A percentile compares a stretch with the other conserved stretches of the same genome.
phyloP scores from a whole-genome alignment of 73 alveolate species.

The Tetrahymena borealis region DNA sequence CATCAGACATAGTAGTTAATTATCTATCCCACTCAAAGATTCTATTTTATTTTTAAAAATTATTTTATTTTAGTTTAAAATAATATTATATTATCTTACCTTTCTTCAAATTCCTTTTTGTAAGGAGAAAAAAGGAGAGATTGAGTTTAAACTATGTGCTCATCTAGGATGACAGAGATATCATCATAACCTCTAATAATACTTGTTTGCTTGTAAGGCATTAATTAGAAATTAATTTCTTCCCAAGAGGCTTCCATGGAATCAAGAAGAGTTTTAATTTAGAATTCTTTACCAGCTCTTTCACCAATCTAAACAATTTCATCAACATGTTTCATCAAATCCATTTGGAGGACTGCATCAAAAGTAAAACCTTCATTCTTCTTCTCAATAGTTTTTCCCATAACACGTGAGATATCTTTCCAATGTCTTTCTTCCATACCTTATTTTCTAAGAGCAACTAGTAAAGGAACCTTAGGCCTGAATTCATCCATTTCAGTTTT shows the following conservation, averaged over 20 bases:
- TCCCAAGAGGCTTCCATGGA: conserved; percentile 85
- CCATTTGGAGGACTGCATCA: conserved; percentile 75
- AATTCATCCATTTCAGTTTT: conserved; percentile 87
- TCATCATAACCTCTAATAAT: conserved; percentile 85
- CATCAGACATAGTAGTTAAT: conserved; percentile 92
- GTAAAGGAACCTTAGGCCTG: conserved; percentile 91
- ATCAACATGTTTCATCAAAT: conserved; percentile 70
- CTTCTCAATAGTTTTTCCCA: conserved; percentile 69
- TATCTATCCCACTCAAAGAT: conserved; percentile 97
- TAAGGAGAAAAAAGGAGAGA: conserved; percentile 98
- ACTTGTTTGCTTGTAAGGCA: conserved; percentile 65
- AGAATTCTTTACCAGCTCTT: conserved; percentile 77
- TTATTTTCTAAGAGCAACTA: conserved; percentile 82
- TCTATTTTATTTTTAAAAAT: conserved; percentile 30
- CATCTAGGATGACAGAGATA: conserved; percentile 86
- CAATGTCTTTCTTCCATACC: conserved; percentile 97
- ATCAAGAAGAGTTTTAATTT: conserved; percentile 64
- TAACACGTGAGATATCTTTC: conserved; percentile 79
- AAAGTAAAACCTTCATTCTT: conserved; percentile 89
- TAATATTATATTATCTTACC: background rate
- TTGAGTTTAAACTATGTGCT: conserved; percentile 96
- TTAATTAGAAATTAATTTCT: conserved; percentile 55
- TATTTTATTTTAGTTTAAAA: background rate
- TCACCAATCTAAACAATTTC: conserved; percentile 89
- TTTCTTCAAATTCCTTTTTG: conserved; percentile 98